Evolutionary conservation across 345 rosid species (phyloP), one percentile per base, ranked within the genome.

Genomic region (Bretschneidera sinensis): DNA sequence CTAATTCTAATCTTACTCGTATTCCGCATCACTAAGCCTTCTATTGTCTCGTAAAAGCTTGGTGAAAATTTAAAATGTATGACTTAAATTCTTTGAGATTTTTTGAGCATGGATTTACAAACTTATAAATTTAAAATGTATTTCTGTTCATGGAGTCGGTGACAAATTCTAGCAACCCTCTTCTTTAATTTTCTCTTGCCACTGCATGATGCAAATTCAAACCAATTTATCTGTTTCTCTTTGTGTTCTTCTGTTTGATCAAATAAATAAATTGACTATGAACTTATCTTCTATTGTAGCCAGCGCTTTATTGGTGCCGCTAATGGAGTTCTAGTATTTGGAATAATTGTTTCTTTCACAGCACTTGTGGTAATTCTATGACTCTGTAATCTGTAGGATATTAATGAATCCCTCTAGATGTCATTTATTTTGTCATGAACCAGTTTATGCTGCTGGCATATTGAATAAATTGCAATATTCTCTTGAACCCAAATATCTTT

Each of bases 251-350:
- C 8, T 28, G 33, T 39, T 39, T 39, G 45, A 39, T 17, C 45
- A 19, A 55, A 45, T 55, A 21, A 50, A 24, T 28, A 49, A 48
- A 43, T 57, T 62, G 60, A 72, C 20, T 28, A 53, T 35, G 45
- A 0, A 17, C 23, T 43, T 59, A 22, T 57, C 35, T 68, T 22
- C n/a, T 54, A 61, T 72, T 81, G 79, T 65, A 92, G 98, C 72
- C 96, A 92, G 77, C 83, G 98, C 43, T 69, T 89, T 59, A 85
- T 92, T 25, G 97, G 98, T 67, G 86, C 91, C 6, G 76, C 86
- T 58, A 92, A 89, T 47, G 98, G 98, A 62, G 77, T 69, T 77
- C 84, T 89, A 34, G 84, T 89, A 21, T 23, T 84, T 43, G 98
- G 88, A 68, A 79, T 92, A 64, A 69, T 89, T 57, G 39, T 62